Percentiles rank a stretch among this genome's conserved stretches.
phyloP scores from a whole-genome alignment of 345 rosid species.

The Litchi chinensis region DNA sequence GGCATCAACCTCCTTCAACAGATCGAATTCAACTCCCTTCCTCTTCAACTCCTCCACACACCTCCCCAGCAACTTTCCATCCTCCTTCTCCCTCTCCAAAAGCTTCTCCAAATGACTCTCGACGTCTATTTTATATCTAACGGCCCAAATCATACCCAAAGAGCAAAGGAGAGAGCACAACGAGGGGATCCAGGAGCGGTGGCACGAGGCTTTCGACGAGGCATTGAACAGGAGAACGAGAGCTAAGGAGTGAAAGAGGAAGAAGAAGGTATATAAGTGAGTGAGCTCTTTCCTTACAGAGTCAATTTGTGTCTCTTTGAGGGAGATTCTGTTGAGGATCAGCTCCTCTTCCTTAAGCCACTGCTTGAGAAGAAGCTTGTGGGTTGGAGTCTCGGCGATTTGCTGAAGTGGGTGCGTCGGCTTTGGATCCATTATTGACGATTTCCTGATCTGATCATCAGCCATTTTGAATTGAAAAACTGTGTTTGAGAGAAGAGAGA shows the following conservation, averaged over 20 bases:
- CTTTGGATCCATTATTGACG: slow-evolving; percentile 57
- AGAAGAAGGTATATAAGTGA: slow-evolving; percentile 83
- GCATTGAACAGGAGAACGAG: slow-evolving; percentile 80
- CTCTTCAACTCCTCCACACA: slow-evolving; percentile 92
- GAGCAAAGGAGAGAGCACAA: slow-evolving; percentile 72
- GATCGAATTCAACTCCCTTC: slow-evolving; percentile 89
- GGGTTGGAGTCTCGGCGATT: slow-evolving; percentile 85
- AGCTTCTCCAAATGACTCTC: slow-evolving; percentile 79
- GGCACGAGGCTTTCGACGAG: slow-evolving; percentile 35
- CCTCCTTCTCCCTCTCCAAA: slow-evolving; percentile 87
- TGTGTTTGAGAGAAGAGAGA: slow-evolving; percentile 24
- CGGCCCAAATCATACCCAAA: slow-evolving; percentile 80
- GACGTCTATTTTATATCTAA: slow-evolving; percentile 75
- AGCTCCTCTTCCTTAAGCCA: slow-evolving; percentile 96
- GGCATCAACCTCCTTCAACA: slow-evolving; percentile 92
- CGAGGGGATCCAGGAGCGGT: slow-evolving; percentile 84
- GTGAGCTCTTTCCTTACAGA: slow-evolving; percentile 70
- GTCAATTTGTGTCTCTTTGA: slow-evolving; percentile 86
- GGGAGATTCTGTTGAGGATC: slow-evolving; percentile 64
- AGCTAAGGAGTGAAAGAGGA: slow-evolving; percentile 80
- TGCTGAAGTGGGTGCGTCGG: slow-evolving; percentile 81
- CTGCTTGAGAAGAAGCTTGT: slow-evolving; percentile 92
- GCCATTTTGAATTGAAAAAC: slow-evolving; percentile 19
- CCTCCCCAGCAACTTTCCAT: slow-evolving; percentile 67
- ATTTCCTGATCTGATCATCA: slow-evolving; percentile 49